phyloP scores from a whole-genome alignment of 2,329 filamentous ascomycete genomes.

The Penicillium sp. region DNA sequence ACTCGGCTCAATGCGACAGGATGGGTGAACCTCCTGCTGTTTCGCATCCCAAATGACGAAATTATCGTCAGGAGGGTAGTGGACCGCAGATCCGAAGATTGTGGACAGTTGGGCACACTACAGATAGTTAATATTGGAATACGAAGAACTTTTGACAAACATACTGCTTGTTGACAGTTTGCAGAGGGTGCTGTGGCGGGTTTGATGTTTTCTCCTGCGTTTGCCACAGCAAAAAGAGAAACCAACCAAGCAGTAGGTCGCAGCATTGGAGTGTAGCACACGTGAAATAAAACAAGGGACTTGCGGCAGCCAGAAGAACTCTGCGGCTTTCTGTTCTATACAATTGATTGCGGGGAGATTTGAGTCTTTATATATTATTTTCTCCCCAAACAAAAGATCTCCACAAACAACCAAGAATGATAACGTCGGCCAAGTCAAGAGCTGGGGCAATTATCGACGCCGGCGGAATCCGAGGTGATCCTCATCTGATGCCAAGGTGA shows the following conservation, averaged over 20 bases:
- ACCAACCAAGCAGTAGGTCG: background rate
- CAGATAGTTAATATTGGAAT: background rate
- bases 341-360: background rate
- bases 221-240: background rate
- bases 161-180: background rate
- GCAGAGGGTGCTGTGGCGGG: too few species aligned
- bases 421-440: background rate
- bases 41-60: slow-evolving; percentile 21
- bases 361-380: background rate
- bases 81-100: background rate
- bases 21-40: slow-evolving; percentile 16
- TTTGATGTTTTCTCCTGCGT: background rate
- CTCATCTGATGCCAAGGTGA: background rate
- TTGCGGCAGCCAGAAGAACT: background rate
- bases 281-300: background rate
- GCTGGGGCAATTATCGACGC: background rate
- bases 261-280: background rate
- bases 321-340: background rate
- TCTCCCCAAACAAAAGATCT: background rate
- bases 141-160: background rate
- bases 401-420: background rate
- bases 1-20: slow-evolving; percentile 19
- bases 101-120: background rate
- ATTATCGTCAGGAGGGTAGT: background rate
- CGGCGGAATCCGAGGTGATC: background rate